Evolutionary conservation across 1,284 basidiomycete genomes (phyloP).

Genomic region (Trametes sp.): DNA sequence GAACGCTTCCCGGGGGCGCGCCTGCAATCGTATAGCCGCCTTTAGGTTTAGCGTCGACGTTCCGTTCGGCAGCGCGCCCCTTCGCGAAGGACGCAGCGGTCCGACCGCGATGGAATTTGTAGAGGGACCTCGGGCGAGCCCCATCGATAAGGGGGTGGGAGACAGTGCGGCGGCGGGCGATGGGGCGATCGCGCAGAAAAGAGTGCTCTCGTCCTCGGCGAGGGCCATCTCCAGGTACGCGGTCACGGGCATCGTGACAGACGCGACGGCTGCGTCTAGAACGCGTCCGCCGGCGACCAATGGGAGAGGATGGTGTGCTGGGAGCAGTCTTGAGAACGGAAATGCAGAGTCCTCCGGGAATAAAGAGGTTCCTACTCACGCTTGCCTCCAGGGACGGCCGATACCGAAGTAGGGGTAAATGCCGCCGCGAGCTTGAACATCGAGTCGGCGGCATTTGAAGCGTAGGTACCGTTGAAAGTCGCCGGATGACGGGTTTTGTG

Average conservation of each 20-base stretch:
- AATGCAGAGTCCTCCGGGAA: not conserved
- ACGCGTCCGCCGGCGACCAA: not conserved
- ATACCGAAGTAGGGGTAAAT: not conserved
- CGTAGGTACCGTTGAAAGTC: not conserved
- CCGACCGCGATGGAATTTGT: slow-evolving; percentile 22
- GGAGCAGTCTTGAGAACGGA: slow-evolving; percentile 3
- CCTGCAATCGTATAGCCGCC: slow-evolving; percentile 14
- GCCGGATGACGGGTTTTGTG: not conserved
- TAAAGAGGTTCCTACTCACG: not conserved
- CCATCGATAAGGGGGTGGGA: slow-evolving; percentile 21
- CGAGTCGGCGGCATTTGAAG: not conserved
- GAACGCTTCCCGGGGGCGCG: slow-evolving; percentile 17
- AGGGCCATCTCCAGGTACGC: slow-evolving; percentile 9
- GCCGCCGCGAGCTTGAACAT: slow-evolving; percentile 3
- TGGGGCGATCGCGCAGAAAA: not conserved
- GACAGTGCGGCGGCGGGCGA: slow-evolving; percentile 7
- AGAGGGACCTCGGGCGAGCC: slow-evolving; percentile 6
- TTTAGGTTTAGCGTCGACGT: slow-evolving; percentile 15
- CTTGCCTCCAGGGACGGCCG: not conserved
- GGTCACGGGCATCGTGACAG: slow-evolving; percentile 18
- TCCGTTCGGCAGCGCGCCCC: slow-evolving; percentile 15
- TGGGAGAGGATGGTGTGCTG: not conserved
- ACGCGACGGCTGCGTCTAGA: slow-evolving; percentile 13
- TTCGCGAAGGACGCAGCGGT: slow-evolving; percentile 23
- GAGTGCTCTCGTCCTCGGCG: slow-evolving; percentile 1